phyloP scores from a whole-genome alignment of 1,139 yeast species.

The Suhomyces panamericanus region DNA sequence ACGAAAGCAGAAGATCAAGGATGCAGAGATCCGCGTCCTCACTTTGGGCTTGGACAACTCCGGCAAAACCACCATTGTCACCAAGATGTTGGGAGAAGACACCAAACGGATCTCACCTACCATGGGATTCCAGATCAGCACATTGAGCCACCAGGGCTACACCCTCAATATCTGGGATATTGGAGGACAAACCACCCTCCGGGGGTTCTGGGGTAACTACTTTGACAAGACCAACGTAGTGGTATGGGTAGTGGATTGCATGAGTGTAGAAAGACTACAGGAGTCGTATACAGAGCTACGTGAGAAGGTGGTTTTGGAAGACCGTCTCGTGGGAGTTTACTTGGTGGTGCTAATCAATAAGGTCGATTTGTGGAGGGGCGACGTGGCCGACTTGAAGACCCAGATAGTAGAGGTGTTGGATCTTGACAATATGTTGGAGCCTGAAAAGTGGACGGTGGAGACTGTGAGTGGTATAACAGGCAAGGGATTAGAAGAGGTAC shows the following conservation, averaged over 20 bases:
- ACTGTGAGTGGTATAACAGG: slow-evolving; percentile 63
- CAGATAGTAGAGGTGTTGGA: slow-evolving; percentile 25
- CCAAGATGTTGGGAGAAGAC: slow-evolving; percentile 57
- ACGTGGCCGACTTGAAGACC: slow-evolving; percentile 19
- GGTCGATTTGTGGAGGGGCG: slow-evolving; percentile 39
- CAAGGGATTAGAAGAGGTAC: slow-evolving; percentile 41
- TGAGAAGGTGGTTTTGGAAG: slow-evolving; percentile 60
- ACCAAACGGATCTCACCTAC: slow-evolving; percentile 46
- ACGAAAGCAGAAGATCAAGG: slow-evolving; percentile 79
- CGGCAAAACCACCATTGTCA: slow-evolving; percentile 83
- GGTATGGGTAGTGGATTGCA: slow-evolving; percentile 90
- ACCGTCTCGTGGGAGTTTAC: slow-evolving; percentile 66
- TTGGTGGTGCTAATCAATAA: slow-evolving; percentile 60
- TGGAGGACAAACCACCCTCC: slow-evolving; percentile 78
- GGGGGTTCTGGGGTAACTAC: slow-evolving; percentile 90
- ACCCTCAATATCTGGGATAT: slow-evolving; percentile 72
- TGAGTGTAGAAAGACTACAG: slow-evolving; percentile 56
- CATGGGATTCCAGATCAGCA: slow-evolving; percentile 53
- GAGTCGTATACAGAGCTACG: slow-evolving; percentile 69
- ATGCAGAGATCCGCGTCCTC: slow-evolving; percentile 70
- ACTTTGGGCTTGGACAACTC: slow-evolving; percentile 85
- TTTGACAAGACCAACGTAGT: slow-evolving; percentile 82
- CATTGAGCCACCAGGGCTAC: slow-evolving; percentile 31
- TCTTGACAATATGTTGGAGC: slow-evolving; percentile 23
- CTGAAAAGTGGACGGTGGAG: slow-evolving; percentile 37